Percentiles rank a stretch among this genome's conserved stretches.
Conservation (phyloP, 202 grass and related monocot genomes). For the Cymbopogon flexuosus region DNA sequence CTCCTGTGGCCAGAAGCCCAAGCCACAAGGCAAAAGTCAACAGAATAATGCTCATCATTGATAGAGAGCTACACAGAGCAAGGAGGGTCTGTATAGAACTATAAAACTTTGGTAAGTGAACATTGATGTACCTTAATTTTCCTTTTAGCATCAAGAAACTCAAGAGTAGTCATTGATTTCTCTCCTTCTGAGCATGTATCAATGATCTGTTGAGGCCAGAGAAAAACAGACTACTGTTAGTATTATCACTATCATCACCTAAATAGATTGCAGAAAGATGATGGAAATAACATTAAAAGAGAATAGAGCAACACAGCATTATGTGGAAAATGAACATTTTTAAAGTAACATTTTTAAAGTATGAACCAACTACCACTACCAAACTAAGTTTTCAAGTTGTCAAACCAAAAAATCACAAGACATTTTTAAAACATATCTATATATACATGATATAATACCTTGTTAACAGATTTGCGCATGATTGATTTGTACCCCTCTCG, state of each 20-base stretch:
- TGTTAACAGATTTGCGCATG: slow-evolving; percentile 93
- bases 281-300: slow-evolving; percentile 16
- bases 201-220: slow-evolving; percentile 61
- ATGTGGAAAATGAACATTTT: slow-evolving; percentile 12
- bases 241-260: slow-evolving; percentile 28
- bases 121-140: slow-evolving; percentile 67
- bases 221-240: slow-evolving; percentile 28
- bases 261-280: slow-evolving; percentile 30
- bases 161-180: slow-evolving; percentile 70
- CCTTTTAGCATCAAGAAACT: slow-evolving; percentile 89
- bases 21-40: slow-evolving; percentile 1
- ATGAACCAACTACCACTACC: slow-evolving; percentile 18
- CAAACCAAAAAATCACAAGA: slow-evolving; percentile 8
- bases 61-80: slow-evolving; percentile 12
- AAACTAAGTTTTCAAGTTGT: slow-evolving; percentile 14
- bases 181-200: slow-evolving; percentile 86
- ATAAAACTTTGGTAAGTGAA: slow-evolving; percentile 35
- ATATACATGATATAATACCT: slow-evolving; percentile 54
- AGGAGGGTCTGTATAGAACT: slow-evolving; percentile 15
- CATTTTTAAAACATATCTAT: slow-evolving; percentile 12
- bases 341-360: slow-evolving; percentile 21
- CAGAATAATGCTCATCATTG: slow-evolving; percentile 9
- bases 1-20: slow-evolving; percentile 3
- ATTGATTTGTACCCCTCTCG: slow-evolving; percentile 74
- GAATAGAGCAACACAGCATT: slow-evolving; percentile 5